These are phyloP conservation scores for Zizania latifolia DNA, from an alignment of 176 grass and related monocot species.

Conservation along the genomic window DNA sequence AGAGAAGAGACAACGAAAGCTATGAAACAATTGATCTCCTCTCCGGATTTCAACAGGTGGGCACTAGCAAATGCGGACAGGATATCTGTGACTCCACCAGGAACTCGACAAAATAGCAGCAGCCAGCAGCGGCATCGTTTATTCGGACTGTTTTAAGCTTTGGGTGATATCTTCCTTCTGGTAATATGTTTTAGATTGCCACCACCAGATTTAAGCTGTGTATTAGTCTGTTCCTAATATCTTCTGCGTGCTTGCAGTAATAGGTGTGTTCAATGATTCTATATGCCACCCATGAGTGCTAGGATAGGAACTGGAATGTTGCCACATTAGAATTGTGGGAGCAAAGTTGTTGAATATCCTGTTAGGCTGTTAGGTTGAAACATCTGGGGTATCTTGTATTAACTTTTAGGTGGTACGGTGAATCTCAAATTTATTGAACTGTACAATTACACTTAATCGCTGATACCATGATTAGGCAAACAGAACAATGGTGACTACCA, in stretches of 20 bases:
- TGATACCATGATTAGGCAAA: no score
- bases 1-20: slow-evolving; percentile 65
- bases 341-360: slow-evolving; percentile 14
- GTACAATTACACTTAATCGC: background rate
- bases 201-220: background rate
- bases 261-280: background rate
- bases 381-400: slow-evolving; percentile 1
- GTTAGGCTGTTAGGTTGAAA: slow-evolving; percentile 9
- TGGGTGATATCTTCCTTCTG: slow-evolving; percentile 14
- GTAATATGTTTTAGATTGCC: slow-evolving; percentile 13
- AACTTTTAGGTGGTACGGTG: slow-evolving; percentile 7
- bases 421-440: background rate
- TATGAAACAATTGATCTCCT: slow-evolving; percentile 59
- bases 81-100: slow-evolving; percentile 54
- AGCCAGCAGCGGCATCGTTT: slow-evolving; percentile 34
- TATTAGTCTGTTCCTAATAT: background rate
- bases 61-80: slow-evolving; percentile 56
- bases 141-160: slow-evolving; percentile 49
- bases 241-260: slow-evolving; percentile 5
- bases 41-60: slow-evolving; percentile 80
- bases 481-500: background rate
- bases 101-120: slow-evolving; percentile 33
- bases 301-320: slow-evolving; percentile 22
- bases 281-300: background rate
- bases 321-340: slow-evolving; percentile 22